Conservation (phyloP, 495 filamentous ascomycete species). For the Glarea lozoyensis region DNA sequence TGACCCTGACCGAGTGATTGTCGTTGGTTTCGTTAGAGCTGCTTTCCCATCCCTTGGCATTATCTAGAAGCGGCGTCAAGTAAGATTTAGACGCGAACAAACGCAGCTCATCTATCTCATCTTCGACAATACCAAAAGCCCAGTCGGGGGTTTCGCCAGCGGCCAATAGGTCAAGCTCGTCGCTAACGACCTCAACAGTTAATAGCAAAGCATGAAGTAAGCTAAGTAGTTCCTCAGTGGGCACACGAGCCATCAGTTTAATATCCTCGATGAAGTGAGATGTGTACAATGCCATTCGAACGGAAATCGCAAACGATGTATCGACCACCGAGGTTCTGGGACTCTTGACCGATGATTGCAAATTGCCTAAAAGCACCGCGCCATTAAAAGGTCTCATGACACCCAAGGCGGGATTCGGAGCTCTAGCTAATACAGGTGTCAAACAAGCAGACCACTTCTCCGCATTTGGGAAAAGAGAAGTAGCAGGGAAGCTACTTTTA, state of each 20-base stretch:
- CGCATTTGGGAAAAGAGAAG: slow-evolving; percentile 33
- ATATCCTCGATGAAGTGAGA: slow-evolving; percentile 40
- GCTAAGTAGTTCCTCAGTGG: slow-evolving; percentile 26
- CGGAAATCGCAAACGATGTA: slow-evolving; percentile 58
- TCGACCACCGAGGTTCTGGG: slow-evolving; percentile 42
- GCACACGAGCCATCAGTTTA: slow-evolving; percentile 21
- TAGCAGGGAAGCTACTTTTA: slow-evolving; percentile 9
- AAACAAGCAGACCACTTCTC: slow-evolving; percentile 38
- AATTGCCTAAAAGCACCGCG: slow-evolving; percentile 51
- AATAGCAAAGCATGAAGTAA: slow-evolving; percentile 31
- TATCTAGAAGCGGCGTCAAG: neutral
- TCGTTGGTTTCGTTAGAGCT: neutral
- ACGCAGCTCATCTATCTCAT: slow-evolving; percentile 3
- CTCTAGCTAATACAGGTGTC: slow-evolving; percentile 44
- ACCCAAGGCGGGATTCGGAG: slow-evolving; percentile 54
- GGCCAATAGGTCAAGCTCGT: slow-evolving; percentile 30
- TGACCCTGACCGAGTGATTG: neutral
- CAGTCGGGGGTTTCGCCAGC: neutral
- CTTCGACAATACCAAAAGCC: slow-evolving; percentile 2
- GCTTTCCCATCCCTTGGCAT: neutral
- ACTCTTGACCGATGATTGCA: slow-evolving; percentile 5
- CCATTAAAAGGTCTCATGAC: slow-evolving; percentile 66
- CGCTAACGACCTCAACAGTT: slow-evolving; percentile 31
- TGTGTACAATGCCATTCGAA: slow-evolving; percentile 65
- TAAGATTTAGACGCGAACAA: neutral